Conservation (phyloP, 2,329 filamentous ascomycete species). For the Aspergillus sojae region DNA sequence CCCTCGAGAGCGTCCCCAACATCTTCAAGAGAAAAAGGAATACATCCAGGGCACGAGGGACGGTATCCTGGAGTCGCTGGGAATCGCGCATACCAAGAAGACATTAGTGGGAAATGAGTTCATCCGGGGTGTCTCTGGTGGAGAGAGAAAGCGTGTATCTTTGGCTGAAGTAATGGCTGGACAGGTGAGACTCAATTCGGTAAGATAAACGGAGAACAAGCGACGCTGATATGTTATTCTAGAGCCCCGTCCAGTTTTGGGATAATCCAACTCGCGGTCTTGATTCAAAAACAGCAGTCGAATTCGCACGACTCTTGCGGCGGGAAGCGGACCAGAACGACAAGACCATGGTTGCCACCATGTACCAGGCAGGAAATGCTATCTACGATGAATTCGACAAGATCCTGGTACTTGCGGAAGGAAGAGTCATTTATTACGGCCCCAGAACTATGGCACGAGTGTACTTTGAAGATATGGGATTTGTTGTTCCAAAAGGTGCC, state of each 20-base stretch:
- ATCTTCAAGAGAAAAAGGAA: constrained; percentile 26
- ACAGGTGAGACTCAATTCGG: constrained; percentile 42
- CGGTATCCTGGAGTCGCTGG: constrained; percentile 36
- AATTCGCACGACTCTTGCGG: constrained; percentile 61
- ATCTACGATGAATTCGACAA: constrained; percentile 72
- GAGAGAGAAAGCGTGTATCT: constrained; percentile 69
- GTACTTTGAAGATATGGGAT: constrained; percentile 67
- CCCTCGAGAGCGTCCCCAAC: constrained; percentile 29
- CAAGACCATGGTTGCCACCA: constrained; percentile 61
- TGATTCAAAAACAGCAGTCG: constrained; percentile 65
- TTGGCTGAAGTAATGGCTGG: constrained; percentile 62
- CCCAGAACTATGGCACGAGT: constrained; percentile 57
- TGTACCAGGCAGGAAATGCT: constrained; percentile 70
- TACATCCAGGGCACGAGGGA: constrained; percentile 35
- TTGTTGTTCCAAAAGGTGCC: constrained; percentile 61
- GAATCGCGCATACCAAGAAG: constrained; percentile 55
- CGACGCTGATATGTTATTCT: neutral
- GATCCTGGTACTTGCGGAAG: constrained; percentile 66
- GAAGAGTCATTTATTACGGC: constrained; percentile 66
- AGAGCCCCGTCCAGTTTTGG: constrained; percentile 62
- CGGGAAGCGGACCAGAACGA: constrained; percentile 63
- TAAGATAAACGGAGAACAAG: neutral
- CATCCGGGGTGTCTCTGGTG: constrained; percentile 67
- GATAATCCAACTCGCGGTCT: constrained; percentile 68
- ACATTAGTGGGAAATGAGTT: constrained; percentile 69